Evolutionary conservation across 257 asterid species (phyloP).

Genomic region (Capsicum rhomboideum): DNA sequence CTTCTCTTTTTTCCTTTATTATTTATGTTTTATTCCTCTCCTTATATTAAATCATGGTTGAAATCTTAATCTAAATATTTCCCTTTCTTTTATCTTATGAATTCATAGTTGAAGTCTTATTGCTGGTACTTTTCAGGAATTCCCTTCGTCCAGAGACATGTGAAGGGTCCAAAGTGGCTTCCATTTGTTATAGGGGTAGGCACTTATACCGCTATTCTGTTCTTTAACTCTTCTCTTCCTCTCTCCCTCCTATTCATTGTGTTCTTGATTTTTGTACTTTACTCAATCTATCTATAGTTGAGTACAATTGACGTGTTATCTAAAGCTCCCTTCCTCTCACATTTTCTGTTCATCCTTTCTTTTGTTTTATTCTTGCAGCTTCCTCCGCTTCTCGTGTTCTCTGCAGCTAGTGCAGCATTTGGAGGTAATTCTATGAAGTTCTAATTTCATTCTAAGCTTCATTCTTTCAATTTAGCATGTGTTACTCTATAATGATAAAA

Average conservation of each 20-base stretch:
- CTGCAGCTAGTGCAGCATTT: constrained; percentile 83
- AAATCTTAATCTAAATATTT: not conserved
- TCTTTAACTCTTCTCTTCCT: not conserved
- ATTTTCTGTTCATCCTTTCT: not conserved
- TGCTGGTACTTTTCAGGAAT: constrained; percentile 32
- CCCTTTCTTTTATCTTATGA: not conserved
- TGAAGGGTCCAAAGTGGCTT: constrained; percentile 75
- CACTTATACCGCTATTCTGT: not conserved
- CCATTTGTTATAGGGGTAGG: constrained; percentile 59
- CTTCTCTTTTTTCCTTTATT: not conserved
- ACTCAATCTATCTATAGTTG: not conserved
- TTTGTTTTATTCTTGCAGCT: constrained; percentile 28
- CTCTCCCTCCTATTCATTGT: not conserved
- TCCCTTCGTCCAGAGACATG: constrained; percentile 48
- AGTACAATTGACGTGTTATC: not conserved
- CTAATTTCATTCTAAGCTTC: not conserved
- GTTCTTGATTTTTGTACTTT: not conserved
- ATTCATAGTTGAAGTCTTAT: not conserved
- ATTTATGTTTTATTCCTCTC: not conserved
- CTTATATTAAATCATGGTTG: not conserved
- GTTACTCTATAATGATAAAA: not conserved
- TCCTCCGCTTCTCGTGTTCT: constrained; percentile 59
- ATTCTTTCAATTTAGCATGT: not conserved
- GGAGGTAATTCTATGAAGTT: constrained; percentile 51
- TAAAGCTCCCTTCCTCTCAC: not conserved